Evolutionary conservation across 2,329 filamentous ascomycete genomes (phyloP).

Genomic region (Ophiocordyceps sinensis): DNA sequence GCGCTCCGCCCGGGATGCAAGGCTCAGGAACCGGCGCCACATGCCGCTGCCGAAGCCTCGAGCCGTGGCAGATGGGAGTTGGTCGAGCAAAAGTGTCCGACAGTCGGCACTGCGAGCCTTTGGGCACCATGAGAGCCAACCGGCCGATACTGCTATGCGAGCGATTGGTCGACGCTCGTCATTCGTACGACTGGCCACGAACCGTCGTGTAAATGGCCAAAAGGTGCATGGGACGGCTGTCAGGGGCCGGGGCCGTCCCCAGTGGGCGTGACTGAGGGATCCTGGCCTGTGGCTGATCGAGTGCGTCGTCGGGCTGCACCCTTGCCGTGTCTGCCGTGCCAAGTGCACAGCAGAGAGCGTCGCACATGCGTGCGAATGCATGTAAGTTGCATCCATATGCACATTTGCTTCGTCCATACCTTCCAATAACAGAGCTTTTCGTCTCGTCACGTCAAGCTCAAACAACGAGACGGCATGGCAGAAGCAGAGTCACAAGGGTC

Average conservation of each 20-base stretch:
- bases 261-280: neutral
- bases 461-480: neutral
- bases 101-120: no score
- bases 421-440: neutral
- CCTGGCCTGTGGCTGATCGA: neutral
- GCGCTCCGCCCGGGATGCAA: no score
- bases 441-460: neutral
- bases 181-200: no score
- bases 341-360: neutral
- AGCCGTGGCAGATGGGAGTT: no score
- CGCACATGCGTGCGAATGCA: neutral
- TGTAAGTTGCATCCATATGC: neutral
- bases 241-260: neutral
- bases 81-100: no score
- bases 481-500: neutral
- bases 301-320: neutral
- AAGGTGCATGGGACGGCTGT: no score
- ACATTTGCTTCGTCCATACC: neutral
- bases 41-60: no score
- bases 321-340: neutral
- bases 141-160: no score
- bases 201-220: no score
- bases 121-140: no score
- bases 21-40: no score
- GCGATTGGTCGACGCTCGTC: no score